These are phyloP conservation scores for Tetrapisispora fleetii DNA, from an alignment of 805 yeast genomes.

Conservation along the genomic window DNA sequence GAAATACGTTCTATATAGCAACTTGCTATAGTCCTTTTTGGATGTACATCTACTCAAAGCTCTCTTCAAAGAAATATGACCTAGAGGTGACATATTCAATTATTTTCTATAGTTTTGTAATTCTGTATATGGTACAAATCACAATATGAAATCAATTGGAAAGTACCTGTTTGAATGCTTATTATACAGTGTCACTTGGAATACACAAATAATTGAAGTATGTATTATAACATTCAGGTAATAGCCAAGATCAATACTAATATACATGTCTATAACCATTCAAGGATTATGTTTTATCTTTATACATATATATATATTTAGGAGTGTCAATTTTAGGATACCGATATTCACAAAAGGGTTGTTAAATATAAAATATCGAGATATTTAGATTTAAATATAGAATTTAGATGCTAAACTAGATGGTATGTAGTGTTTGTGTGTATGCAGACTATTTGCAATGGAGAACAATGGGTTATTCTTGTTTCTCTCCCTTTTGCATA, in stretches of 20 bases:
- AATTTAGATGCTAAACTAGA: neutral
- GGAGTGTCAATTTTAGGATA: too few species aligned
- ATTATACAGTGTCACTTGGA: too few species aligned
- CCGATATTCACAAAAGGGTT: neutral
- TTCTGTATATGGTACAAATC: neutral
- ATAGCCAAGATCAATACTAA: too few species aligned
- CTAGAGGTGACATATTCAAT: neutral
- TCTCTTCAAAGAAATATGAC: conserved; percentile 1
- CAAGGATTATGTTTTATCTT: too few species aligned
- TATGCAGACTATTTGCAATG: neutral
- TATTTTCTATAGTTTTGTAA: neutral
- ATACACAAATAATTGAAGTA: too few species aligned
- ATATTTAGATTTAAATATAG: too few species aligned
- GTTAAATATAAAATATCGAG: neutral
- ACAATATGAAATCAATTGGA: too few species aligned
- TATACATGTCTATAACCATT: too few species aligned
- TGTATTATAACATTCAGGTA: too few species aligned
- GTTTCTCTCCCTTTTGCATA: neutral
- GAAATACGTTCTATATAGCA: conserved; percentile 12
- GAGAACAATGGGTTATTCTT: neutral
- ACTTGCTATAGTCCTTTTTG: conserved; percentile 9
- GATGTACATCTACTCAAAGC: conserved; percentile 11
- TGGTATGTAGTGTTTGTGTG: neutral
- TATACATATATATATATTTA: too few species aligned
- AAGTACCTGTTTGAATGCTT: too few species aligned